These are phyloP conservation scores for Pestalotiopsis sp. DNA, from an alignment of 2,329 filamentous ascomycete species.

Conservation along the genomic window DNA sequence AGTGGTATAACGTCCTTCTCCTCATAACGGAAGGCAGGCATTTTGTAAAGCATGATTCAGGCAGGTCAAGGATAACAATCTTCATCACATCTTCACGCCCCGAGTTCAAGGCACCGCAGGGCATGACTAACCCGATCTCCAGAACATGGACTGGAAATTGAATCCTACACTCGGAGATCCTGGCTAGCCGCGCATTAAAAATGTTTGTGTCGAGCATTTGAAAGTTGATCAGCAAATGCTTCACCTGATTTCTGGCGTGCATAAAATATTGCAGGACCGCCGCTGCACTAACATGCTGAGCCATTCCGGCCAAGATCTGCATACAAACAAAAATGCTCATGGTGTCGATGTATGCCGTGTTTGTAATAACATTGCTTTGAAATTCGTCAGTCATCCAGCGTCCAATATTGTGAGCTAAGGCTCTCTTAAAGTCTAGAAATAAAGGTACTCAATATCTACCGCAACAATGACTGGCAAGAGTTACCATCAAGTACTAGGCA, in stretches of 20 bases:
- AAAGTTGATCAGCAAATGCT: neutral
- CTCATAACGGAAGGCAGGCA: too few species aligned
- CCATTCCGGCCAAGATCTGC: conserved; percentile 24
- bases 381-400: too few species aligned
- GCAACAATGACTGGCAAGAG: too few species aligned
- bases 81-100: too few species aligned
- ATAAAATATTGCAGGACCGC: neutral
- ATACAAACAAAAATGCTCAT: conserved; percentile 21
- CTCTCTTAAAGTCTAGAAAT: too few species aligned
- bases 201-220: neutral
- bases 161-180: conserved; percentile 7
- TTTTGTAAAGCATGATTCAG: too few species aligned
- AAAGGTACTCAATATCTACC: too few species aligned
- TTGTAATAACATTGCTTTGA: conserved; percentile 22
- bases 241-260: neutral
- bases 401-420: too few species aligned
- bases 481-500: too few species aligned
- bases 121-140: conserved; percentile 21
- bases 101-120: conserved; percentile 17
- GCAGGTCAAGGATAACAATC: too few species aligned
- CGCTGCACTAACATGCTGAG: conserved; percentile 14
- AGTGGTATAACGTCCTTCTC: too few species aligned
- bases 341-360: conserved; percentile 22
- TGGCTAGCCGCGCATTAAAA: conserved; percentile 18
- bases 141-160: conserved; percentile 10